phyloP scores from a whole-genome alignment of 805 yeast genomes.

The Brettanomyces naardenensis region DNA sequence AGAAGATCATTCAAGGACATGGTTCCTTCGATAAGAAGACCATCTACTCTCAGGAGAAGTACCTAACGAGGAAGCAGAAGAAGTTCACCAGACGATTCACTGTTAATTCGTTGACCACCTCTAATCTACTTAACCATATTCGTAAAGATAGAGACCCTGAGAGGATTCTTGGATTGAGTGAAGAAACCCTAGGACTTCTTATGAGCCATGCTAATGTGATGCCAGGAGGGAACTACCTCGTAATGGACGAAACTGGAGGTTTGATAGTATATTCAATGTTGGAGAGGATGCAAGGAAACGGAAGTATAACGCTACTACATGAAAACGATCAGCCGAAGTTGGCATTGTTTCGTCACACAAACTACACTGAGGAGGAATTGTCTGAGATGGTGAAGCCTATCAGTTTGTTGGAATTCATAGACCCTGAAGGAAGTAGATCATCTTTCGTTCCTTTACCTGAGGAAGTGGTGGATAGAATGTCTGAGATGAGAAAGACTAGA shows the following conservation, averaged over 20 bases:
- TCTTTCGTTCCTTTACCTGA: conserved; percentile 37
- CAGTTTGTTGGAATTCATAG: conserved; percentile 72
- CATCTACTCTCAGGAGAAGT: conserved; percentile 83
- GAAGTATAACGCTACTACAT: conserved; percentile 63
- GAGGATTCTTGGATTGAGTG: conserved; percentile 70
- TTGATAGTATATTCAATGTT: conserved; percentile 75
- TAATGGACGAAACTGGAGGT: conserved; percentile 94
- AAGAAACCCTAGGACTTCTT: conserved; percentile 73
- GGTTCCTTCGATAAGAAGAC: conserved; percentile 86
- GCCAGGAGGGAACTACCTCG: conserved; percentile 84
- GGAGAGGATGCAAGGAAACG: conserved; percentile 84
- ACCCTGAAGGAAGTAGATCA: conserved; percentile 57
- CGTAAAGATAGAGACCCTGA: conserved; percentile 71
- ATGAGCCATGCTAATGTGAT: conserved; percentile 73
- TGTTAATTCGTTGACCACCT: conserved; percentile 65
- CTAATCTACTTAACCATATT: conserved; percentile 57
- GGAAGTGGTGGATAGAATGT: conserved; percentile 47
- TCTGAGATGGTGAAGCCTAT: conserved; percentile 56
- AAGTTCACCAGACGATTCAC: conserved; percentile 84
- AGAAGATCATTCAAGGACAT: conserved; percentile 76
- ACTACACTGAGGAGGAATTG: conserved; percentile 46
- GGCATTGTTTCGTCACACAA: conserved; percentile 59
- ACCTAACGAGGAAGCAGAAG: conserved; percentile 82
- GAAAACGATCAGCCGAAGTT: conserved; percentile 91
- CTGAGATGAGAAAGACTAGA: conserved; percentile 53